Conservation (phyloP, 2,329 filamentous ascomycete genomes). For the Alternaria sp. region DNA sequence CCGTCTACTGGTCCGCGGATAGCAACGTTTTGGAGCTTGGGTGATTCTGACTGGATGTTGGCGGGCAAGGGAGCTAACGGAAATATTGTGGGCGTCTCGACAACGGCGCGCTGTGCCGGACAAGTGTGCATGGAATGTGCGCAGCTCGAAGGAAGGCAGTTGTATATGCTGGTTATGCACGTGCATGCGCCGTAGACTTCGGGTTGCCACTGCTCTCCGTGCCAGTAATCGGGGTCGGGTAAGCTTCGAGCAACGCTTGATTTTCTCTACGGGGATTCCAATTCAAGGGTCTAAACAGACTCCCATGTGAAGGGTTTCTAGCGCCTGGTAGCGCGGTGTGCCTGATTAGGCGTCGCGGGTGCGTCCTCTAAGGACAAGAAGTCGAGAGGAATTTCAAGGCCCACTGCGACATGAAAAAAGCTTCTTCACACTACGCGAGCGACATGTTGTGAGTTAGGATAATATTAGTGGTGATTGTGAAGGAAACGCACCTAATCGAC, state of each 20-base stretch:
- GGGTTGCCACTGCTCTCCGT: background rate
- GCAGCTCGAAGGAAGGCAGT: slow-evolving; percentile 5
- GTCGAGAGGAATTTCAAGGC: background rate
- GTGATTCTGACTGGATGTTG: background rate
- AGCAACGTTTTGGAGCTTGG: slow-evolving; percentile 4
- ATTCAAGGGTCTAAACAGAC: background rate
- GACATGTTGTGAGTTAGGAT: background rate
- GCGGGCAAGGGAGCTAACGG: slow-evolving; percentile 10
- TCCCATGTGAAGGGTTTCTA: slow-evolving; percentile 5
- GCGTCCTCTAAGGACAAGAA: slow-evolving; percentile 6
- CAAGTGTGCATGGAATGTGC: slow-evolving; percentile 7
- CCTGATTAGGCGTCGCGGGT: slow-evolving; percentile 5
- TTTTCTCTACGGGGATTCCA: background rate
- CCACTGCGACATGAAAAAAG: slow-evolving; percentile 8
- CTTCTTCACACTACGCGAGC: background rate
- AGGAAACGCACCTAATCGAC: background rate
- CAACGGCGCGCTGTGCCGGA: slow-evolving; percentile 15
- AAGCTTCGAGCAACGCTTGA: slow-evolving; percentile 3
- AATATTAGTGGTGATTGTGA: background rate
- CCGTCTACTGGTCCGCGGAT: slow-evolving; percentile 7
- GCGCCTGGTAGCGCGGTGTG: background rate
- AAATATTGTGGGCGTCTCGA: slow-evolving; percentile 9
- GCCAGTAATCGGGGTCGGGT: background rate
- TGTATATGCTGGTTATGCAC: background rate
- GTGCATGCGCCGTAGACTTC: background rate